These are phyloP conservation scores for Zopfochytrium polystomum DNA, from an alignment of 371 early-diverging fungal genomes.

Conservation along the genomic window DNA sequence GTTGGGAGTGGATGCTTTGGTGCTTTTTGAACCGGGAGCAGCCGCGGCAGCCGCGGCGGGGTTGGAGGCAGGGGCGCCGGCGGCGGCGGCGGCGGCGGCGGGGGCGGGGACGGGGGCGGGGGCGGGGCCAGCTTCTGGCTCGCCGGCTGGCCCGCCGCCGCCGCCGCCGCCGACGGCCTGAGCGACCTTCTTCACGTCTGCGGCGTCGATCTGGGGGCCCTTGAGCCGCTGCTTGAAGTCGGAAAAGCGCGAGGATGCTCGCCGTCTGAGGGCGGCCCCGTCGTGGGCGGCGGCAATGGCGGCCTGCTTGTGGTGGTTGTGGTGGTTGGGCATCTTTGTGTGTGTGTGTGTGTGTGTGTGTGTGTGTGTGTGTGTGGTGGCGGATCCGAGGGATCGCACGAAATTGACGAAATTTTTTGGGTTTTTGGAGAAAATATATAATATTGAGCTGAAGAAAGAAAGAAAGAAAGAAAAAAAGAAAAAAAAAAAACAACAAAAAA, in stretches of 20 bases:
- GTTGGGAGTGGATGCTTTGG: neutral
- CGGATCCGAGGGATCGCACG: too few species aligned
- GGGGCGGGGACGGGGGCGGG: neutral
- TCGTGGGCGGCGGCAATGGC: neutral
- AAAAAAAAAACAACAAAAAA: neutral
- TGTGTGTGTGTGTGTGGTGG: too few species aligned
- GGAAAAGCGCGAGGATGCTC: too few species aligned
- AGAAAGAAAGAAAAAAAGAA: neutral
- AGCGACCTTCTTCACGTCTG: neutral
- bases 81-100: neutral
- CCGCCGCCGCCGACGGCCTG: neutral
- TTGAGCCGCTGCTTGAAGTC: neutral
- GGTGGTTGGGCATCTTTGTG: neutral
- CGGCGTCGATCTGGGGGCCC: neutral
- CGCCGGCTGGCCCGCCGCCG: neutral
- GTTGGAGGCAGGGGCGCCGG: neutral
- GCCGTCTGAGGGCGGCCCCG: too few species aligned
- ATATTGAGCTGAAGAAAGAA: neutral
- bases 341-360: neutral
- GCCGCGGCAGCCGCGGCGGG: neutral
- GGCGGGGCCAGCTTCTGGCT: neutral
- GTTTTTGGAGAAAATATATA: neutral
- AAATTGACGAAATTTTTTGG: too few species aligned
- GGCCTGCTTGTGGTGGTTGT: neutral
- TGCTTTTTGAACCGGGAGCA: neutral